phyloP scores from a whole-genome alignment of 169 alveolate genomes.

The Plasmodium gaboni region DNA sequence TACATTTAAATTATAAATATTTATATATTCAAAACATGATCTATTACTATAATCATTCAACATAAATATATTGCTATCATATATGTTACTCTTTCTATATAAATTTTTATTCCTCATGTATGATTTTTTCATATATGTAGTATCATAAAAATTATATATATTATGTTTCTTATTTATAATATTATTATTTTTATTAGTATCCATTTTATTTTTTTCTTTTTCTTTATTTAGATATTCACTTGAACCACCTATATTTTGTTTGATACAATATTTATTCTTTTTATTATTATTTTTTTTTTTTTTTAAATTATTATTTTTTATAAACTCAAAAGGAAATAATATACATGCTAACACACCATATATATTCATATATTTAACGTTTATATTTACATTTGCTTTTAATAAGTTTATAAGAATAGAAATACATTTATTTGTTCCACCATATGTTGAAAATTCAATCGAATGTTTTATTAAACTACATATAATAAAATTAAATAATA shows the following conservation, averaged over 20 bases:
- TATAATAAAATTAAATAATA: conserved; percentile 25
- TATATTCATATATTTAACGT: conserved; percentile 45
- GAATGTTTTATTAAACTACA: conserved; percentile 11
- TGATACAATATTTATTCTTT: background rate
- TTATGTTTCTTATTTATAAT: background rate
- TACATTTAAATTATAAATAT: no score
- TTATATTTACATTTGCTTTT: conserved; percentile 39
- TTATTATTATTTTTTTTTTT: background rate
- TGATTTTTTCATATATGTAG: no score
- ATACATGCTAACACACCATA: conserved; percentile 7
- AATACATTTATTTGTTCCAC: conserved; percentile 21
- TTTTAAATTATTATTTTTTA: background rate
- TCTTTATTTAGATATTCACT: conserved; percentile 4
- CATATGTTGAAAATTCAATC: background rate
- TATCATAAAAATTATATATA: conserved; percentile 1
- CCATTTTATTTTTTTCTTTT: conserved; percentile 9
- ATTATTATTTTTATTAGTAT: background rate
- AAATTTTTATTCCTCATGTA: no score
- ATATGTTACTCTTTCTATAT: no score
- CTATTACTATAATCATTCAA: no score
- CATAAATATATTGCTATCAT: no score
- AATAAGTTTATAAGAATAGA: conserved; percentile 29
- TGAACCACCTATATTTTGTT: background rate
- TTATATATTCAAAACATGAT: no score
- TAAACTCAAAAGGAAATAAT: background rate